phyloP scores from a whole-genome alignment of 371 early-diverging fungal genomes.

The Mucor racemosus region DNA sequence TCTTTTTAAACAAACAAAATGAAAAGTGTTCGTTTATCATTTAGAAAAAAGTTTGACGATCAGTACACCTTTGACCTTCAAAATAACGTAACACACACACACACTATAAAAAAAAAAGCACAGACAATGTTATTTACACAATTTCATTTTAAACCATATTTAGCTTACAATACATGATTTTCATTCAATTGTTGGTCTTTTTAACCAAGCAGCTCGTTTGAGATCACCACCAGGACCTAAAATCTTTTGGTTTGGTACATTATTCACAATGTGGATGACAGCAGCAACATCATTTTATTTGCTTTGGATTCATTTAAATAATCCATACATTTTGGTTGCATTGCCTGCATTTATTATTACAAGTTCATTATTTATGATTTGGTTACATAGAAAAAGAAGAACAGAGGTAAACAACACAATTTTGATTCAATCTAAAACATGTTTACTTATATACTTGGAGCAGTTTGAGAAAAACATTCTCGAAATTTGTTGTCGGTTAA shows the following conservation, averaged over 20 bases:
- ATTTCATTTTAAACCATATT: constrained; percentile 15
- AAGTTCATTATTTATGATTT: constrained; percentile 27
- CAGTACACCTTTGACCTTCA: constrained; percentile 53
- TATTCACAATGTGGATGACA: constrained; percentile 33
- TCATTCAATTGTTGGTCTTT: constrained; percentile 34
- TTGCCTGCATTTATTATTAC: constrained; percentile 32
- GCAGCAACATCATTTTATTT: constrained; percentile 24
- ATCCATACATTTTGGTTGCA: constrained; percentile 19
- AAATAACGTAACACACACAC: constrained; percentile 32
- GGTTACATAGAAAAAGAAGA: constrained; percentile 28
- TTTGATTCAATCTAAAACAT: constrained; percentile 1
- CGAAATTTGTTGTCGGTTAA: constrained; percentile 45
- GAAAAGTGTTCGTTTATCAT: constrained; percentile 39
- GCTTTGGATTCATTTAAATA: constrained; percentile 25
- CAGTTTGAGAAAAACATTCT: constrained; percentile 49
- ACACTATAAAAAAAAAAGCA: not conserved
- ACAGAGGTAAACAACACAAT: constrained; percentile 24
- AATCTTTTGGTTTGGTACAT: constrained; percentile 25
- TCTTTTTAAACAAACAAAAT: constrained; percentile 13
- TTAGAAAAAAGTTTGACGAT: constrained; percentile 44
- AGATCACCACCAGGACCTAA: constrained; percentile 38
- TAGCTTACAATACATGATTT: constrained; percentile 41
- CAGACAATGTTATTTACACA: constrained; percentile 13
- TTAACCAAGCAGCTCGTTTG: constrained; percentile 32
- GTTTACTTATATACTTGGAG: not conserved